Evolutionary conservation across 2,329 filamentous ascomycete species (phyloP), one percentile per base, ranked within the genome.

Genomic region (Fonsecaea multimorphosa): DNA sequence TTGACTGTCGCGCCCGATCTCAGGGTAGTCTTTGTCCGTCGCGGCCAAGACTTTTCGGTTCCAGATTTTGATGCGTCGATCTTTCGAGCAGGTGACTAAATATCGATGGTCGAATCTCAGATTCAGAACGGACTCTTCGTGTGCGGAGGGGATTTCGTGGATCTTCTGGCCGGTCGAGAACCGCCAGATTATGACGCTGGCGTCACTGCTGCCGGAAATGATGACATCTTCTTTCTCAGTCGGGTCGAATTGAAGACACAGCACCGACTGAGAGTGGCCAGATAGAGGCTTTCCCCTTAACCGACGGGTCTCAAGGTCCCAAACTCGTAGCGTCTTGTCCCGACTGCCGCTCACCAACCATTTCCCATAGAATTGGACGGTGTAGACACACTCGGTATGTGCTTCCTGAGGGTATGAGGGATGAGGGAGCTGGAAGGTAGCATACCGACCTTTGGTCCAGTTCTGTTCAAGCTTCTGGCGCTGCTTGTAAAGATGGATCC

Each of bases 61-160:
- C 86, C 96, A 99, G 19, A 99, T 89, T 78, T 97, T 97, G 82
- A 99, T 97, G 0, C 90, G 90, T 77, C 93, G 96, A 78, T 99
- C 95, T 77, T 99, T 99, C 56, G 94, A 98, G 74, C 95, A 98
- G 0, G 95, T 99, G 12, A 98, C 92, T 3, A 99, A 84, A 68
- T 96, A 96, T 8, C 92, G 87, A 70, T 92, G 89, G 75, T 98
- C 93, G 71, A 98, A 99, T 67, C 91, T 87, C 63, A 99, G 87
- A 74, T 98, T 98, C 16, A 99, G 82, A 0, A 99, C 93, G 0
- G 94, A 97, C 77, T 99, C 95, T 32, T 84, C 82, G 76, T 99
- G 95, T 0, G 94, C 94, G 52, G 87, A 84, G 0, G 83, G 83
- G 34, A 98, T 86, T 64, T 88, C 88, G 73, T 93, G 91, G 12